Base-by-base conservation (phyloP, 768 basidiomycete genomes). In the Rickenella mellea region DNA sequence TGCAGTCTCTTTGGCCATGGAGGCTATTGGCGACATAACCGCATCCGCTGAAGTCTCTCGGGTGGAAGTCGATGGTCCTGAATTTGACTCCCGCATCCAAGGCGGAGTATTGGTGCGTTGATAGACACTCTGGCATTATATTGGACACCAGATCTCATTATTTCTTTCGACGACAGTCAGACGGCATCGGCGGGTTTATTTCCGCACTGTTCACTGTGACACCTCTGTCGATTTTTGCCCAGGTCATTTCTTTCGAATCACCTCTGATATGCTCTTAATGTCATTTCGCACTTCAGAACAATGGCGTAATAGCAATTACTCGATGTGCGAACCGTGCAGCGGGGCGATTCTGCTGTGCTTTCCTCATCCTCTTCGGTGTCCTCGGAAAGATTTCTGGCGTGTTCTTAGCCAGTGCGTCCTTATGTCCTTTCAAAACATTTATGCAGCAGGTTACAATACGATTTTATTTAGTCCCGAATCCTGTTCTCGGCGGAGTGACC, bases 21-120 rank as follows among this genome's bases (percentile, higher is more conserved):
- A 90, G 60, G 80, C 84, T 6, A 89, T 87, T 40, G 87, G 87
- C 3, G 88, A 91, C 51, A 76, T 85, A 50, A 84, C 86, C 1
- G 84, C 87, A 0, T 82, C 81, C 10, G 80, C 82, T 2, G 89
- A 92, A 57, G 83, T 86, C 10, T 89, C 85, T 2, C 74, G 76
- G 8, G 66, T 84, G n/a, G 61, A 68, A 7, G 83, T 91, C 22
- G 71, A 76, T 19, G 89, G 87, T 0, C 68, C 69, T 7, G 76
- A 83, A 40, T 91, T 90, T 57, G 87, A 91, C 57, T 73, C 75
- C 1, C 72, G 87, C 10, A 82, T 91, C 26, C 87, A 89, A 61
- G 86, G 88, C 8, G 89, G 88, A 17, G 67, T 91, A 26, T 65
- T 89, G 51, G 78, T 79, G 47, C 8, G 67, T 55, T 4, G 21